Base-by-base conservation (phyloP, 805 yeast species). In the Sugiyamaella mastotermitis region DNA sequence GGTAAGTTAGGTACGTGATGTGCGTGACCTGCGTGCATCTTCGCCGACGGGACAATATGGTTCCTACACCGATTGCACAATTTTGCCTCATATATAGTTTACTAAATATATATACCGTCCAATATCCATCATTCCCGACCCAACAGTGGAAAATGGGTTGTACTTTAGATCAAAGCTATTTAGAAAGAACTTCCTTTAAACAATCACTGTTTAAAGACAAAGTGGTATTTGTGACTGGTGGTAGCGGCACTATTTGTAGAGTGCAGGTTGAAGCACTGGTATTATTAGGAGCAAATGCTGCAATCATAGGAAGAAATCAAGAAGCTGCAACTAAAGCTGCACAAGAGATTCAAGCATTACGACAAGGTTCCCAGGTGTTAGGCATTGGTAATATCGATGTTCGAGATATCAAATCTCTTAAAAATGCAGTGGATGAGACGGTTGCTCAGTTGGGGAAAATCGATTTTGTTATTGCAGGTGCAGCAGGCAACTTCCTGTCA, bases 211-310 rank as follows among this genome's bases (percentile, higher is more conserved):
- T 87, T 65, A 69, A 76, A 41, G 94, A 83, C 11, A 87, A 87
- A 58, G 95, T 85, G 2, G 92, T 78, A 3, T 83, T 88, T 49
- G 84, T 86, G 37, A 90, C 97, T 1, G 97, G 97, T 4, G 97
- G 97, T 9, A 92, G 97, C 1, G 97, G 97, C 9, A 78, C 95
- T n/a, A 88, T 90, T 38, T 88, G 97, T 59, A 68, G 92, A 33
- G 90, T 83, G 4, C 97, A 88, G 60, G 75, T 83, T 0, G 94
- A 84, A 57, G 95, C 95, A 0, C 48, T 90, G 62, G 81, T 86
- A 2, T 62, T 75, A 13, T 64, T 90, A 8, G 97, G 97, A 4
- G 92, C 95, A 37, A 68, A 84, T 53, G 95, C 94, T n/a, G 83
- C 83, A 4, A 81, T 88, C 30, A 60, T 90, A 20, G 96, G 97